phyloP scores from a whole-genome alignment of 306 rosid species.

The Benincasa hispida region DNA sequence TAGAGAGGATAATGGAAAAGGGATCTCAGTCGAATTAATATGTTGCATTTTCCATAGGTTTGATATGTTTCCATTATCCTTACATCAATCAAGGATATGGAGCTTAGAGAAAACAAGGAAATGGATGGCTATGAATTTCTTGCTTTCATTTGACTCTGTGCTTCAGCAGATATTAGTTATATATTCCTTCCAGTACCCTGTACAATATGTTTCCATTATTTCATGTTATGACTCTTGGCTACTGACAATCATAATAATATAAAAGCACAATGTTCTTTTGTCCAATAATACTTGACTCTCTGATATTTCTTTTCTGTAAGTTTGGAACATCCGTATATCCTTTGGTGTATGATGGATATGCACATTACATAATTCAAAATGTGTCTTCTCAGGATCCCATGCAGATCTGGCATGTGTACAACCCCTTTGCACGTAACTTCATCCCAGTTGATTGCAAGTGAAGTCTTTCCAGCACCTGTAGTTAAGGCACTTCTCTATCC shows the following conservation, averaged over 20 bases:
- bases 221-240: background rate
- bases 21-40: background rate
- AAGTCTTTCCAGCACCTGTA: conserved; percentile 55
- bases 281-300: background rate
- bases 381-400: conserved; percentile 53
- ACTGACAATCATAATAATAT: no score
- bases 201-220: background rate
- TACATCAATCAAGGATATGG: background rate
- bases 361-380: background rate
- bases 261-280: background rate
- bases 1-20: background rate
- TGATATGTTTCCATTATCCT: background rate
- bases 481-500: conserved; percentile 84
- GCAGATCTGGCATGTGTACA: conserved; percentile 84
- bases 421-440: conserved; percentile 90
- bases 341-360: background rate
- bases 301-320: background rate
- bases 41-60: background rate
- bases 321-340: background rate
- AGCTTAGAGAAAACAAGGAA: background rate
- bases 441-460: conserved; percentile 86
- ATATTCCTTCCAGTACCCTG: background rate
- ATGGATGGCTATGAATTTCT: background rate
- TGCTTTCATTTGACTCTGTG: background rate
- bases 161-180: background rate